Percentiles rank a stretch among this genome's conserved stretches.
phyloP scores from a whole-genome alignment of 257 asterid genomes.

The Penstemon eatonii region DNA sequence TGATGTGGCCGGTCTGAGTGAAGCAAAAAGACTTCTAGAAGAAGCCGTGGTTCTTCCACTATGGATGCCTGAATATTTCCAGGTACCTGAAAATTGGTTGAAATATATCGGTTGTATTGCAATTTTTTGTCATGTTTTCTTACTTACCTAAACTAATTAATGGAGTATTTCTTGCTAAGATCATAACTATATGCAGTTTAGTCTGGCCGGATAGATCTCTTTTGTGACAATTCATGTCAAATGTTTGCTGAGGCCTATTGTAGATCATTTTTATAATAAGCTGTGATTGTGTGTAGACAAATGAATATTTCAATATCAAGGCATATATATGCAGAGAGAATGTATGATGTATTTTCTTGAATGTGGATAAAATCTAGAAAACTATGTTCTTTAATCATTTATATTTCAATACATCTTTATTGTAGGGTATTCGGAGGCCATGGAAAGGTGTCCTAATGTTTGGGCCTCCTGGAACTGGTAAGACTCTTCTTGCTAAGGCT shows the following conservation, averaged over 20 bases:
- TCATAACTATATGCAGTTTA: conserved; percentile 7
- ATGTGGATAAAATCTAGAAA: conserved; percentile 6
- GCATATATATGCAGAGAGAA: not conserved
- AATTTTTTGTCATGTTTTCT: not conserved
- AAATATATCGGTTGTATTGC: conserved; percentile 19
- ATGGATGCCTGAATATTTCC: conserved; percentile 99
- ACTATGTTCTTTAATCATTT: not conserved
- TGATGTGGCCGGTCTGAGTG: conserved; percentile 95
- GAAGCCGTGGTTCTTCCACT: conserved; percentile 99
- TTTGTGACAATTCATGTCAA: conserved; percentile 1
- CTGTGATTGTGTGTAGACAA: no score
- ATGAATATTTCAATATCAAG: no score
- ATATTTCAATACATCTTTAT: conserved; percentile 14
- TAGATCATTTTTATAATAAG: conserved; percentile 1
- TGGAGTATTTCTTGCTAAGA: conserved; percentile 6
- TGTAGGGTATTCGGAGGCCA: conserved; percentile 97
- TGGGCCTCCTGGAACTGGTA: conserved; percentile 99
- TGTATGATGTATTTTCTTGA: not conserved
- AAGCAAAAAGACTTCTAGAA: conserved; percentile 95
- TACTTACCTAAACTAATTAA: conserved; percentile 7
- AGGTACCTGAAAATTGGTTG: conserved; percentile 52
- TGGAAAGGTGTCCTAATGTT: conserved; percentile 99
- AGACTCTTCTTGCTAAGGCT: conserved; percentile 98
- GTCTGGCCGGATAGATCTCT: not conserved
- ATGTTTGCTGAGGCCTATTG: conserved; percentile 1